These are phyloP conservation scores for Hirsutella rhossiliensis DNA, from an alignment of 2,329 filamentous ascomycete genomes.

Conservation along the genomic window DNA sequence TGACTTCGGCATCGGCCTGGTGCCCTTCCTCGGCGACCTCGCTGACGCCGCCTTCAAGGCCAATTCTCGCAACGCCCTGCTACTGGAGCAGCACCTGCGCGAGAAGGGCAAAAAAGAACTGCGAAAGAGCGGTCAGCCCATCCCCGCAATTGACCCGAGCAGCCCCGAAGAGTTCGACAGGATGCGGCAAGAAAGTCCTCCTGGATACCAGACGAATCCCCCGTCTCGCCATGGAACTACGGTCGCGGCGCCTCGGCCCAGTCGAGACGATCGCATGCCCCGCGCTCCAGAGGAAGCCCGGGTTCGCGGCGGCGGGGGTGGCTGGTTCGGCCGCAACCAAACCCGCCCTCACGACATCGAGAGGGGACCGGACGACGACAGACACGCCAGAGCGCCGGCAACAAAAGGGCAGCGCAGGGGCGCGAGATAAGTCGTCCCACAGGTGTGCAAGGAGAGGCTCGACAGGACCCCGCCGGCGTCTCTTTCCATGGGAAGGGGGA, in stretches of 20 bases:
- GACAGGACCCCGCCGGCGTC: too few relatives aligned
- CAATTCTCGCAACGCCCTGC: conserved; percentile 64
- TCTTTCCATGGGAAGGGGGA: too few relatives aligned
- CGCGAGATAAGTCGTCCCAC: too few relatives aligned
- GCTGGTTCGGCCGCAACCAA: conserved; percentile 16
- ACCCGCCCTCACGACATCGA: conserved; percentile 17
- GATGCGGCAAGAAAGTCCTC: conserved; percentile 13
- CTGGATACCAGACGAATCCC: conserved; percentile 13
- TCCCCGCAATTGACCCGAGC: conserved; percentile 38
- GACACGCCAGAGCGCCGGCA: neutral
- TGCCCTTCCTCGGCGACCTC: conserved; percentile 67
- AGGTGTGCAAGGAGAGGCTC: too few relatives aligned
- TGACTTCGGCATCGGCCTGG: conserved; percentile 62
- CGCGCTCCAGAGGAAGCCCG: conserved; percentile 15
- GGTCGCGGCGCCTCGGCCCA: conserved; percentile 9
- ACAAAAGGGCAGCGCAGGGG: too few relatives aligned
- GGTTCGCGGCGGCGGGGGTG: conserved; percentile 11
- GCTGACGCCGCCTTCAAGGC: conserved; percentile 61
- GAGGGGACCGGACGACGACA: conserved; percentile 10
- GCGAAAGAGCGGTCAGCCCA: conserved; percentile 29
- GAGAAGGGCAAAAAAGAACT: conserved; percentile 51
- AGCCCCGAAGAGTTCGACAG: conserved; percentile 40
- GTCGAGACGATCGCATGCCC: conserved; percentile 8
- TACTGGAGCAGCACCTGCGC: conserved; percentile 57
- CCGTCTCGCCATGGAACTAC: conserved; percentile 13